Percentiles rank a stretch among this genome's conserved stretches.
phyloP scores from a whole-genome alignment of 2,329 filamentous ascomycete species.

The Fusarium nurragi region DNA sequence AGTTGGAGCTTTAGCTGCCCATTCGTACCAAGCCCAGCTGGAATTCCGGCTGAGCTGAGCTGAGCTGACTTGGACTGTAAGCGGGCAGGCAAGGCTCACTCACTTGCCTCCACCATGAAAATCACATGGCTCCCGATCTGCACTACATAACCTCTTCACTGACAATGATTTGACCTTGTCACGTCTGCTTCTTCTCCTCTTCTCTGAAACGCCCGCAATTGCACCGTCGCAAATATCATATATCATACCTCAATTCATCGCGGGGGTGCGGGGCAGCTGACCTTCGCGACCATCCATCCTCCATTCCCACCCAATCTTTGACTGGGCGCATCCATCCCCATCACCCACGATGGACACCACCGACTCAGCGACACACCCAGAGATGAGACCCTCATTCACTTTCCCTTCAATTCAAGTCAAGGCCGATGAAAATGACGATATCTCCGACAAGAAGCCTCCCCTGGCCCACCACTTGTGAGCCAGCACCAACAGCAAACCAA shows the following conservation, averaged over 20 bases:
- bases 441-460: conserved; percentile 39
- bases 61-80: conserved; percentile 1
- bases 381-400: conserved; percentile 36
- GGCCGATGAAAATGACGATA: conserved; percentile 44
- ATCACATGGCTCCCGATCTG: conserved; percentile 8
- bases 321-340: neutral
- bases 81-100: conserved; percentile 18
- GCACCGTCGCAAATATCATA: neutral
- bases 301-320: neutral
- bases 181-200: neutral
- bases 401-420: conserved; percentile 47
- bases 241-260: conserved; percentile 6
- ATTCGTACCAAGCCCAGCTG: neutral
- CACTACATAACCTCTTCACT: neutral
- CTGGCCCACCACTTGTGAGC: conserved; percentile 56
- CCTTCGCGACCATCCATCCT: neutral
- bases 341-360: conserved; percentile 37
- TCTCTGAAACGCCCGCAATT: neutral
- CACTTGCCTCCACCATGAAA: neutral
- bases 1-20: neutral
- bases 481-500: conserved; percentile 32
- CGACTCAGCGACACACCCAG: conserved; percentile 25
- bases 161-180: neutral
- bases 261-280: conserved; percentile 39
- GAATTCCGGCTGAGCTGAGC: too few relatives aligned